phyloP scores from a whole-genome alignment of 345 rosid genomes.

The Crucihimalaya himalaica region DNA sequence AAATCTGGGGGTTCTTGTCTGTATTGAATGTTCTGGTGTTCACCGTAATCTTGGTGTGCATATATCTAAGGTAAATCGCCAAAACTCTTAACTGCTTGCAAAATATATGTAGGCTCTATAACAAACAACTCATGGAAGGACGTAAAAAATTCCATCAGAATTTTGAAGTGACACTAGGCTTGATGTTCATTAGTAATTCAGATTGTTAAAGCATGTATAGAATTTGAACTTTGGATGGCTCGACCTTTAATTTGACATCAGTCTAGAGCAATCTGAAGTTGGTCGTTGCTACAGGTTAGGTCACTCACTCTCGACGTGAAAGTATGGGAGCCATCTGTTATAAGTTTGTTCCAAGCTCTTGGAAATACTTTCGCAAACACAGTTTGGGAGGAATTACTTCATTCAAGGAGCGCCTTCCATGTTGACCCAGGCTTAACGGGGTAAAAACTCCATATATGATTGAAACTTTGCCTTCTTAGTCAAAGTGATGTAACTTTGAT shows the following conservation, averaged over 20 bases:
- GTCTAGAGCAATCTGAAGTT: conserved; percentile 4
- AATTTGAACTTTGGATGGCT: conserved; percentile 20
- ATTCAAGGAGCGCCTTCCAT: conserved; percentile 73
- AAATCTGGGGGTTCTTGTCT: conserved; percentile 93
- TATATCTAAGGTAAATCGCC: conserved; percentile 73
- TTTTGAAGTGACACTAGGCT: conserved; percentile 8
- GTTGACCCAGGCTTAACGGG: conserved; percentile 60
- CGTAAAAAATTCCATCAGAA: conserved; percentile 8
- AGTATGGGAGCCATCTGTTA: conserved; percentile 98
- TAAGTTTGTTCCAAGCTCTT: conserved; percentile 90
- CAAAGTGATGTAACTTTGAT: conserved; percentile 1
- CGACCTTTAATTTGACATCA: not conserved
- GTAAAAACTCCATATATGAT: conserved; percentile 43
- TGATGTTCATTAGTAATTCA: conserved; percentile 23
- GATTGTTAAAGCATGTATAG: conserved; percentile 8
- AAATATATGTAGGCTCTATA: not conserved
- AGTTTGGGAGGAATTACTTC: conserved; percentile 97
- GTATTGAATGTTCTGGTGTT: conserved; percentile 99
- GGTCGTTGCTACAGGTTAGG: conserved; percentile 68
- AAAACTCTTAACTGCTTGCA: not conserved
- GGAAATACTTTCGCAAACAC: conserved; percentile 92
- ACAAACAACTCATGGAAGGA: not conserved
- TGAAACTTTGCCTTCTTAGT: conserved; percentile 11
- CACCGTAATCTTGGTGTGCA: conserved; percentile 99
- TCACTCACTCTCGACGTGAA: conserved; percentile 98